Conservation (phyloP, 1,284 basidiomycete species). For the Thecaphora thlaspeos region DNA sequence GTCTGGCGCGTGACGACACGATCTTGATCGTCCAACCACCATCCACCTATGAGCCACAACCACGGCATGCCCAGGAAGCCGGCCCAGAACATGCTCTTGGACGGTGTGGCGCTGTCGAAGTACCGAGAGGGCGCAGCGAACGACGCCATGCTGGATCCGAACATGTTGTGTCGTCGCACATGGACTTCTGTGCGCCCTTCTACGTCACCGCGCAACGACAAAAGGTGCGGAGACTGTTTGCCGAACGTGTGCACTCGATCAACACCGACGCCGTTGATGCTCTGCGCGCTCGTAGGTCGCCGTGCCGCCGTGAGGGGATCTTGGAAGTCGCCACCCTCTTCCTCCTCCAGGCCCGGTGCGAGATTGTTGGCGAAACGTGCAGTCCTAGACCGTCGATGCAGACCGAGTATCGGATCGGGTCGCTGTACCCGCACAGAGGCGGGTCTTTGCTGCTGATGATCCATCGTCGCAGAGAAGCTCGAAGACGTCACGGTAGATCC, state of each 20-base stretch:
- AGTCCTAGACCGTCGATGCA: constrained; percentile 26
- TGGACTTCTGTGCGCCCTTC: too few relatives aligned
- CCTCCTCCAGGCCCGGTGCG: not conserved
- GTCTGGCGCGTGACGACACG: constrained; percentile 5
- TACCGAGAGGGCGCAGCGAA: constrained; percentile 16
- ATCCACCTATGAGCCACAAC: constrained; percentile 51
- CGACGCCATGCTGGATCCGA: not conserved
- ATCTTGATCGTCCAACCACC: constrained; percentile 34
- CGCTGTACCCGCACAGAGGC: too few relatives aligned
- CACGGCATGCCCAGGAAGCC: constrained; percentile 52
- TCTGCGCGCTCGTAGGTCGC: too few relatives aligned
- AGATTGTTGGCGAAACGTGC: constrained; percentile 23
- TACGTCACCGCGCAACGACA: too few relatives aligned
- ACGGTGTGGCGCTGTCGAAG: constrained; percentile 23
- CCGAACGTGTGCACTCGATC: too few relatives aligned
- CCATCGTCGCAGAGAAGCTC: constrained; percentile 5
- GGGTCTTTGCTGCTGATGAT: not conserved
- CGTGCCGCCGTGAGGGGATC: too few relatives aligned
- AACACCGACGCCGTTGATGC: too few relatives aligned
- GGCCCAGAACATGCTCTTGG: constrained; percentile 44
- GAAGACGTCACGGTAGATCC: too few relatives aligned
- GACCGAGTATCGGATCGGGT: not conserved
- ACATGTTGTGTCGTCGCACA: too few relatives aligned
- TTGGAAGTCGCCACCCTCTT: too few relatives aligned
- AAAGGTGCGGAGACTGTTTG: too few relatives aligned